These are phyloP conservation scores for Eucalyptus sp. DNA, from an alignment of 345 rosid genomes.

Conservation along the genomic window DNA sequence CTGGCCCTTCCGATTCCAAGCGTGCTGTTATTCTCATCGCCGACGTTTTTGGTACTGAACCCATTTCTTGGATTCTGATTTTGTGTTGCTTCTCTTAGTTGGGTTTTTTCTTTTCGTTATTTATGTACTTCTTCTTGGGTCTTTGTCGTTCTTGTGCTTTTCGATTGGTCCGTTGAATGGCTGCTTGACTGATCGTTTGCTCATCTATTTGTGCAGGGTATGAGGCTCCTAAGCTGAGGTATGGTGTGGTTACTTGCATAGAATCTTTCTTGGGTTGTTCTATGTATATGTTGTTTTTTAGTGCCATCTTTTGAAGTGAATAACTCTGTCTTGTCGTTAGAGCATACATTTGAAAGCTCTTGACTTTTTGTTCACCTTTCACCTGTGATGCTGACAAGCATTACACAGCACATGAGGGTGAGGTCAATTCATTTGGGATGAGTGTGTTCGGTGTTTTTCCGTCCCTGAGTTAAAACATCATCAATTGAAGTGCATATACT, in stretches of 20 bases:
- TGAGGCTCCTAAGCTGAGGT: slow-evolving; percentile 42
- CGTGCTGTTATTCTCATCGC: slow-evolving; percentile 52
- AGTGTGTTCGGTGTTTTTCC: not conserved
- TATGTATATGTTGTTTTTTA: not conserved
- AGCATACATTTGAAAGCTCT: not conserved
- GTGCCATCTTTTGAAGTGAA: not conserved
- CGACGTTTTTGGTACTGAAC: slow-evolving; percentile 31
- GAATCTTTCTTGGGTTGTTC: not conserved
- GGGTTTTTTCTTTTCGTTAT: not conserved
- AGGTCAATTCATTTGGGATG: not conserved
- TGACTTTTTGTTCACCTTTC: not conserved
- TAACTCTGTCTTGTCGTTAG: not conserved
- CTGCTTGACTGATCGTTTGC: not conserved
- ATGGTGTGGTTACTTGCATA: not conserved
- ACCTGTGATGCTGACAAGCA: not conserved
- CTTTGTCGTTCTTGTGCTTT: not conserved
- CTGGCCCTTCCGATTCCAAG: slow-evolving; percentile 50
- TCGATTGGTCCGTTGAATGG: not conserved
- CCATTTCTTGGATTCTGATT: not conserved
- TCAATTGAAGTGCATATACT: not conserved
- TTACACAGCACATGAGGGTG: not conserved
- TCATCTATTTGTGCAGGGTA: slow-evolving; percentile 11
- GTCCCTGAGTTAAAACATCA: not conserved
- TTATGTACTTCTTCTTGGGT: not conserved
- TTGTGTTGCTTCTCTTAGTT: not conserved